These are phyloP conservation scores for Teunomyces funiuensis DNA, from an alignment of 805 yeast species.

Conservation along the genomic window DNA sequence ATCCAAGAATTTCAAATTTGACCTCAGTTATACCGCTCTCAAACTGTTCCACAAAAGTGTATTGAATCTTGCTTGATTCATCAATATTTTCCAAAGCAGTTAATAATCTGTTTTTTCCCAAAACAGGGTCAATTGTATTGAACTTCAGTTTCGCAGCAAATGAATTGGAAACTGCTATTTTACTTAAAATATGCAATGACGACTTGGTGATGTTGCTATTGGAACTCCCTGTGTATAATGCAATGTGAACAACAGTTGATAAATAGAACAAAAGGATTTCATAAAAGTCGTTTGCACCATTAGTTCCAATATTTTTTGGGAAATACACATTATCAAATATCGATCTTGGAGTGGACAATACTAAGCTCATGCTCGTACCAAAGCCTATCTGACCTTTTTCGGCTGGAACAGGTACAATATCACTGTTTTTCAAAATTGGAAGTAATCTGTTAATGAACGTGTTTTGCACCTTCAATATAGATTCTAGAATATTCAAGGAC, in stretches of 20 bases:
- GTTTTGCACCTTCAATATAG: conserved; percentile 53
- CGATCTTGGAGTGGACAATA: conserved; percentile 20
- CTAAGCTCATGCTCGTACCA: conserved; percentile 30
- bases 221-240: conserved; percentile 67
- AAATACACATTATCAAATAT: conserved; percentile 33
- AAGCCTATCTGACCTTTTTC: conserved; percentile 17
- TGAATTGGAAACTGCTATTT: conserved; percentile 48
- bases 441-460: conserved; percentile 57
- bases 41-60: conserved; percentile 67
- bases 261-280: conserved; percentile 72
- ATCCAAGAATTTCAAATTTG: conserved; percentile 60
- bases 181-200: conserved; percentile 53
- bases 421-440: conserved; percentile 47
- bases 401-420: conserved; percentile 7
- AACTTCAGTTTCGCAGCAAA: conserved; percentile 33
- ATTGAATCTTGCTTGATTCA: conserved; percentile 73
- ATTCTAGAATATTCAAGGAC: conserved; percentile 45
- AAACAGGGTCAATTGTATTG: conserved; percentile 22
- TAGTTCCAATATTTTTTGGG: conserved; percentile 51
- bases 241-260: conserved; percentile 70
- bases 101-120: conserved; percentile 60
- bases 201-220: conserved; percentile 49
- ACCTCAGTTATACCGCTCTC: conserved; percentile 39
- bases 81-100: conserved; percentile 73
- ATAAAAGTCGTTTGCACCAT: conserved; percentile 61